Conservation (phyloP, 2,329 filamentous ascomycete species). For the Chlorencoelia australis region DNA sequence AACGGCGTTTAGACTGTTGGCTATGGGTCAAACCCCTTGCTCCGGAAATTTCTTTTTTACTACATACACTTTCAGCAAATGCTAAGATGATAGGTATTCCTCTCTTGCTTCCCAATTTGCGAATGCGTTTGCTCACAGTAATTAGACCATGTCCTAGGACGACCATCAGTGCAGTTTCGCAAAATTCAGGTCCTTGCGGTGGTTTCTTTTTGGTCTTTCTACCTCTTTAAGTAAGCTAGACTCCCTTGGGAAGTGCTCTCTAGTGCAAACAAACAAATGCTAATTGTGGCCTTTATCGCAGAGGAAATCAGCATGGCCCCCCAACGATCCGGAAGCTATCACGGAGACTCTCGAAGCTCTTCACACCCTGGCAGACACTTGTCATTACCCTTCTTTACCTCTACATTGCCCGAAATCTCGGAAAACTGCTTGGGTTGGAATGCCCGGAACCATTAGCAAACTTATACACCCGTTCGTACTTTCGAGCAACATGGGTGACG, state of each 20-base stretch:
- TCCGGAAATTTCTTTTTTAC: too few relatives aligned
- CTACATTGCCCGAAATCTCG: conserved; percentile 87
- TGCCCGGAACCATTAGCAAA: conserved; percentile 90
- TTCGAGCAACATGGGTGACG: conserved; percentile 91
- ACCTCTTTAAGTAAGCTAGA: conserved; percentile 67
- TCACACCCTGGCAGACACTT: conserved; percentile 85
- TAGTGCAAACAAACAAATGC: too few relatives aligned
- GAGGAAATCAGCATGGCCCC: conserved; percentile 83
- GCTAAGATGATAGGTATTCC: conserved; percentile 23
- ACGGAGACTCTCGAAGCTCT: conserved; percentile 52
- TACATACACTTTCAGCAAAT: too few relatives aligned
- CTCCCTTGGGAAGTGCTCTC: too few relatives aligned
- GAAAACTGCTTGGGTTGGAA: conserved; percentile 81
- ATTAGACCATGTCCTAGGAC: conserved; percentile 78
- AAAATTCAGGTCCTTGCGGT: conserved; percentile 89
- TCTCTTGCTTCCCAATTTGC: not conserved
- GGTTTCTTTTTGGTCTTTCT: conserved; percentile 81
- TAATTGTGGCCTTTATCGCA: conserved; percentile 33
- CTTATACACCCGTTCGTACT: conserved; percentile 86
- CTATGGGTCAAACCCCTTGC: too few relatives aligned
- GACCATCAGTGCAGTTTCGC: conserved; percentile 82
- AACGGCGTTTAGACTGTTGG: too few relatives aligned
- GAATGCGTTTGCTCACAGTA: conserved; percentile 1
- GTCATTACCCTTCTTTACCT: conserved; percentile 83
- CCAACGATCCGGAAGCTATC: conserved; percentile 64